Evolutionary conservation across 805 yeast species (phyloP), one percentile per base, ranked within the genome.

Genomic region (Blastobotrys parvus): DNA sequence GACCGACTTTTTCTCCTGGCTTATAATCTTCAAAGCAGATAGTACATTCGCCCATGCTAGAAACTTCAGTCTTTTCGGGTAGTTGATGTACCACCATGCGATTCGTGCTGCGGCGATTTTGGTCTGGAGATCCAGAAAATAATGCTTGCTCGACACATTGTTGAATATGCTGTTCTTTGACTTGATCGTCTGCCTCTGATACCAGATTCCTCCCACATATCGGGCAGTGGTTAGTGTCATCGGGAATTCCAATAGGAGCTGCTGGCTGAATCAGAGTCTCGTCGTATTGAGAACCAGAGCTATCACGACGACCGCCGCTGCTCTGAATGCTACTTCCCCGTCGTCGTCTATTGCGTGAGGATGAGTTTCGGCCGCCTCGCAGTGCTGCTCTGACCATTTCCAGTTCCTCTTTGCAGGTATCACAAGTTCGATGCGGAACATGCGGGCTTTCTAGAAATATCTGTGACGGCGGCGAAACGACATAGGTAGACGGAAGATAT

Each of bases 11-110:
- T 43, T 88, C 92, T 1, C 95, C 95, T 0, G 89, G 85, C 38
- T 66, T 64, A 59, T 89, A 77, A 16, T 85, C 94, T 59, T 92
- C 98, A 48, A 90, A 76, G 57, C 99, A 92, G 19, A 92, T 90
- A 13, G 87, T 90, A 60, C 99, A 92, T 60, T 92, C 97, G 13
- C 27, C 34, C 4, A 31, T 38, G 6, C 54, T 57, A n/a, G 35
- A 33, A 3, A 17, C 7, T 13, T 48, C 46, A 17, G 53, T 60
- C 45, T 55, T 59, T 46, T 68, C 70, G 4, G 60, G 54, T 15
- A 67, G 59, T 38, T 52, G 74, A 59, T 84, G 87, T 1, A 88
- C 92, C 39, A 92, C 67, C 97, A 92, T 89, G 46, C 95, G 72
- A 59, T 89, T 89, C 11, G 29, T 25, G 23, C 73, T 67, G 35